These are phyloP conservation scores for Avena eriantha DNA, from an alignment of 176 grass and related monocot genomes.

Conservation along the genomic window DNA sequence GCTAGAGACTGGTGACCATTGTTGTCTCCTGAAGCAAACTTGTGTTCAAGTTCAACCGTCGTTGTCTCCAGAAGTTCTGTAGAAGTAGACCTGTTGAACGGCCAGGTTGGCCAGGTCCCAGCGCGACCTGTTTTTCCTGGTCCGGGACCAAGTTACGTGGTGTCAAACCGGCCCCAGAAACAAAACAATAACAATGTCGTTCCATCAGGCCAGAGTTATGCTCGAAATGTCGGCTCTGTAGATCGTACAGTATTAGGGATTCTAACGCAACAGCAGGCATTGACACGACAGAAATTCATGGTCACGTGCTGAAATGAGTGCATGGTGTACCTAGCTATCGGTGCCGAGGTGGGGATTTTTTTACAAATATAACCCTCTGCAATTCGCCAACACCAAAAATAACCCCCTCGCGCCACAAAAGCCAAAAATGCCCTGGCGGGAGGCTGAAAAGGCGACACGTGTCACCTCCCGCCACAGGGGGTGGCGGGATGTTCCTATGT, in stretches of 20 bases:
- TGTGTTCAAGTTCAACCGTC: constrained; percentile 19
- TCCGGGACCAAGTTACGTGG: not conserved
- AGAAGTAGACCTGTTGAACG: not conserved
- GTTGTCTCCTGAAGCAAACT: constrained; percentile 6
- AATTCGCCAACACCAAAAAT: too few relatives aligned
- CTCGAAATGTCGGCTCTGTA: too few relatives aligned
- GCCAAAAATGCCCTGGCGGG: too few relatives aligned
- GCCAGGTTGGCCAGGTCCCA: not conserved
- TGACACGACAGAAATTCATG: not conserved
- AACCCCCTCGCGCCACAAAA: too few relatives aligned
- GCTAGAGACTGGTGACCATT: constrained; percentile 35
- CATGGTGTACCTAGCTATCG: not conserved
- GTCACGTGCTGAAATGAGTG: not conserved
- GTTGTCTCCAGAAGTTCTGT: not conserved
- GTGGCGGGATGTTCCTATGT: too few relatives aligned
- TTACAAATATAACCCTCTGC: too few relatives aligned
- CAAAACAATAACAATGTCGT: too few relatives aligned
- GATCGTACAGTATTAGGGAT: not conserved
- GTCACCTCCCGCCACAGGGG: too few relatives aligned
- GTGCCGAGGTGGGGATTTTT: not conserved
- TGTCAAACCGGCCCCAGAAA: not conserved
- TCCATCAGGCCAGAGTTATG: too few relatives aligned
- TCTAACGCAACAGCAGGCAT: not conserved
- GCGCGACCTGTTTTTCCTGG: not conserved
- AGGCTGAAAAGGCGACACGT: too few relatives aligned